Evolutionary conservation across 495 filamentous ascomycete genomes (phyloP), one percentile per base, ranked within the genome.

Genomic region (Penicillium taxi): DNA sequence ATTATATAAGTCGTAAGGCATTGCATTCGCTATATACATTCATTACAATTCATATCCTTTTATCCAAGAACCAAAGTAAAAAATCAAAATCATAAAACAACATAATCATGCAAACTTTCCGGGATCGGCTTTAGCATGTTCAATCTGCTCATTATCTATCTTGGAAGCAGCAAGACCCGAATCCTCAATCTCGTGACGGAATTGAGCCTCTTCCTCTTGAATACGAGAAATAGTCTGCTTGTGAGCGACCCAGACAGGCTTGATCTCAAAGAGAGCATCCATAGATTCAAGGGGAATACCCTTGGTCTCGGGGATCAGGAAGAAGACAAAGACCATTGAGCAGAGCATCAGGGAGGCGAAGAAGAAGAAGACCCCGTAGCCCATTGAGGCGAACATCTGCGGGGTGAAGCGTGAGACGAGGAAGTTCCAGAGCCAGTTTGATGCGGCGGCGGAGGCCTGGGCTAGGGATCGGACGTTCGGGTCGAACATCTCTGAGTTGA

Each of bases 401-500:
- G 78, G 74, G 0, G 80, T 84, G 57, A 82, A 84, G 22, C 81
- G 71, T 1, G 71, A 72, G 40, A 86, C 66, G 50, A 84, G 72
- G 63, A 85, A 86, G 61, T 84, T 83, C 67, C 73, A 82, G 35
- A 84, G 72, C 81, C 81, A 85, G 62, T 85, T 83, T 47, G 73
- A 79, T 16, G 74, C 73, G 6, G 80, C 74, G 7, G 80, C 78
- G 18, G 67, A 75, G 15, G 78, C 78, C 58, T 83, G 80, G n/a
- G 76, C 77, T 17, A 85, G 69, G 7, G 75, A 72, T 40, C 76
- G 72, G 23, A 77, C 72, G 50, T 77, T 77, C 36, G 73, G 66
- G 48, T 73, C 68, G 48, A 75, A 75, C 62, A 75, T 73, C 59
- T 78, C 76, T 21, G 74, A 72, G 60, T 79, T 79, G 42, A 78